phyloP scores from a whole-genome alignment of 345 rosid genomes.

The Camelina laxa region DNA sequence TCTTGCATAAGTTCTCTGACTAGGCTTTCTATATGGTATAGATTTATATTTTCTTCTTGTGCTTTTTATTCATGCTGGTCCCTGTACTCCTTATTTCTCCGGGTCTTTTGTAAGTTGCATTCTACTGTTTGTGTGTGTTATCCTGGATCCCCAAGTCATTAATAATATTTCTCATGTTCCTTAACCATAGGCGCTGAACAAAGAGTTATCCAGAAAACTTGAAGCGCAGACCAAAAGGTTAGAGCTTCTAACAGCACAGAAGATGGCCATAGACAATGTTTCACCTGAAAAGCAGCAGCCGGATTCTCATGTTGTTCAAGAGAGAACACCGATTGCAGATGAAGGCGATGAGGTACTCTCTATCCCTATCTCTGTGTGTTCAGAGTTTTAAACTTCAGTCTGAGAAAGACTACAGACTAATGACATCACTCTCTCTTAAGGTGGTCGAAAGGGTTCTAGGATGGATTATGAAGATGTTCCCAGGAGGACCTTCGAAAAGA shows the following conservation, averaged over 20 bases:
- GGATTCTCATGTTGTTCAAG: slow-evolving; percentile 56
- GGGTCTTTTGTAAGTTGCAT: not conserved
- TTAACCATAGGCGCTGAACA: slow-evolving; percentile 74
- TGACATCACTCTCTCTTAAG: slow-evolving; percentile 44
- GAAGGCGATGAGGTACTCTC: slow-evolving; percentile 96
- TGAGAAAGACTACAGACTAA: slow-evolving; percentile 9
- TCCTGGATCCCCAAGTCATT: slow-evolving; percentile 14
- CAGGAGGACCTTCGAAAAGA: slow-evolving; percentile 87
- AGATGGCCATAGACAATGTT: slow-evolving; percentile 60
- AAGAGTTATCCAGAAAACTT: slow-evolving; percentile 81
- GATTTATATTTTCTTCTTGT: slow-evolving; percentile 6
- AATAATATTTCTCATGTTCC: slow-evolving; percentile 11
- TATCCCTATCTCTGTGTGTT: slow-evolving; percentile 17
- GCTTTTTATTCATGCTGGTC: not conserved
- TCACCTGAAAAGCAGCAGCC: slow-evolving; percentile 56
- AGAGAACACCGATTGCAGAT: slow-evolving; percentile 76
- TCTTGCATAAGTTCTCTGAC: not conserved
- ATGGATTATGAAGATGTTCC: slow-evolving; percentile 98
- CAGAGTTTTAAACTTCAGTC: not conserved
- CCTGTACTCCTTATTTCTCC: not conserved
- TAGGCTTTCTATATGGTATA: not conserved
- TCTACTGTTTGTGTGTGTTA: not conserved
- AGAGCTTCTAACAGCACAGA: slow-evolving; percentile 88
- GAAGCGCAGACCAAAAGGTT: slow-evolving; percentile 94
- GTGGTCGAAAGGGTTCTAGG: slow-evolving; percentile 99